A percentile compares a stretch with the other conserved stretches of the same genome.
Conservation (phyloP, 495 filamentous ascomycete species). For the Neohortaea acidophila region DNA sequence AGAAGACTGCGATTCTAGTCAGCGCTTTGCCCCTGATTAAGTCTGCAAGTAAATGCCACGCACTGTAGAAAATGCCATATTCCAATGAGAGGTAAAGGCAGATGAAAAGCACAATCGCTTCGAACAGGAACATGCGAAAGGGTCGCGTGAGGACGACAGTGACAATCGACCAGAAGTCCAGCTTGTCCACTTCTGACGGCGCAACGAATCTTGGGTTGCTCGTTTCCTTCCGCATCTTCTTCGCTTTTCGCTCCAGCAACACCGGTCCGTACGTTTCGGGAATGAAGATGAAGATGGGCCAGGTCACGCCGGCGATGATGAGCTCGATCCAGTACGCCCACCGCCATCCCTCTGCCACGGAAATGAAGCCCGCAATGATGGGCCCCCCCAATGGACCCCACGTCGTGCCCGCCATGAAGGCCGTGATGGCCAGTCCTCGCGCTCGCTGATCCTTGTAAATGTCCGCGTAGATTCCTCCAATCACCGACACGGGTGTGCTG, state of each 20-base stretch:
- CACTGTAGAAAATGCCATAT: constrained; percentile 58
- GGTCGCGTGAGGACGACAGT: constrained; percentile 34
- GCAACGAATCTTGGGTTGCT: constrained; percentile 25
- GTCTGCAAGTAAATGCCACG: neutral
- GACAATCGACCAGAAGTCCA: constrained; percentile 26
- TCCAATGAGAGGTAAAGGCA: constrained; percentile 54
- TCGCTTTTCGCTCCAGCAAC: constrained; percentile 41
- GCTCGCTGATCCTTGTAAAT: constrained; percentile 42
- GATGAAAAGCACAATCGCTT: constrained; percentile 48
- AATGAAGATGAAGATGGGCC: constrained; percentile 26
- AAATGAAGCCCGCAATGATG: constrained; percentile 25
- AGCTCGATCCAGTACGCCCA: constrained; percentile 41
- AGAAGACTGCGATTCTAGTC: constrained; percentile 10
- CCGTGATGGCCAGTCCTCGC: constrained; percentile 54
- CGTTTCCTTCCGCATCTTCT: constrained; percentile 34
- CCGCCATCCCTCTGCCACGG: constrained; percentile 27
- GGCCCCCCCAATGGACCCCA: constrained; percentile 28
- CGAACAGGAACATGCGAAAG: constrained; percentile 38
- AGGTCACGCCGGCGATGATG: constrained; percentile 30
- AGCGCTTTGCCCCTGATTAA: neutral
- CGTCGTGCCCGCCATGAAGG: constrained; percentile 50
- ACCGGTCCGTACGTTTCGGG: constrained; percentile 49
- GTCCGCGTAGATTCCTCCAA: constrained; percentile 63
- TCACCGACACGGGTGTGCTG: constrained; percentile 51
- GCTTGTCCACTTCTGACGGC: constrained; percentile 31